phyloP scores from a whole-genome alignment of 129 eudicot genomes.

The Kitagawia praeruptora region DNA sequence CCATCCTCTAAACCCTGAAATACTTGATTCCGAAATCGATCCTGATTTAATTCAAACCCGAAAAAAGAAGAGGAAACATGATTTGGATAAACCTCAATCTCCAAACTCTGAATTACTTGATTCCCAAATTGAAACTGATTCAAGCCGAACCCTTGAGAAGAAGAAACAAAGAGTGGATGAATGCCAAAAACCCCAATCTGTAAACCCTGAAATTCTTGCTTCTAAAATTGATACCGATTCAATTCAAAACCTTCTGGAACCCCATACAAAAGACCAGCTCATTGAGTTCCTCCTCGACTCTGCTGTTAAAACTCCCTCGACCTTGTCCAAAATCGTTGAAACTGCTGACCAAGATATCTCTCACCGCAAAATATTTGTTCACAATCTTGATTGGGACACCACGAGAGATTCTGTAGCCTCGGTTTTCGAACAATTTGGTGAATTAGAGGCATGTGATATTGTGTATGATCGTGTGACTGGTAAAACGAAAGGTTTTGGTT shows the following conservation, averaged over 20 bases:
- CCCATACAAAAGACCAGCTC: conserved; percentile 67
- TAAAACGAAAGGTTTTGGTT: conserved; percentile 72
- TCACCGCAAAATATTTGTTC: conserved; percentile 71
- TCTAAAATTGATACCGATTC: conserved; percentile 21
- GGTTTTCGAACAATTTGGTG: conserved; percentile 40
- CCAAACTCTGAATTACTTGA: background rate
- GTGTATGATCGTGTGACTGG: conserved; percentile 45
- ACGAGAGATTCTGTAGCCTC: conserved; percentile 26
- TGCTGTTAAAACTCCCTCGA: conserved; percentile 26
- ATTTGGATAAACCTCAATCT: background rate
- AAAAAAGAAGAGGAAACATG: background rate
- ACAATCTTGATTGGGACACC: conserved; percentile 70
- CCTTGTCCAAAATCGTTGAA: conserved; percentile 28
- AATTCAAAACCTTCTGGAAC: conserved; percentile 54
- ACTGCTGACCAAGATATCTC: conserved; percentile 53
- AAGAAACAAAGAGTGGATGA: background rate
- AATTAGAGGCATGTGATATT: conserved; percentile 54
- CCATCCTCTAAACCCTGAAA: background rate
- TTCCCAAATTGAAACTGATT: conserved; percentile 18
- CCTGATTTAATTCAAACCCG: background rate
- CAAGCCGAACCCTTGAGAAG: conserved; percentile 39
- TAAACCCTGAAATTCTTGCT: background rate
- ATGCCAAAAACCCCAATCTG: background rate
- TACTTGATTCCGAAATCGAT: background rate
- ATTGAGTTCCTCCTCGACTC: conserved; percentile 41